Base-by-base conservation (phyloP, 768 basidiomycete genomes). In the Cyclocybe cylindracea region DNA sequence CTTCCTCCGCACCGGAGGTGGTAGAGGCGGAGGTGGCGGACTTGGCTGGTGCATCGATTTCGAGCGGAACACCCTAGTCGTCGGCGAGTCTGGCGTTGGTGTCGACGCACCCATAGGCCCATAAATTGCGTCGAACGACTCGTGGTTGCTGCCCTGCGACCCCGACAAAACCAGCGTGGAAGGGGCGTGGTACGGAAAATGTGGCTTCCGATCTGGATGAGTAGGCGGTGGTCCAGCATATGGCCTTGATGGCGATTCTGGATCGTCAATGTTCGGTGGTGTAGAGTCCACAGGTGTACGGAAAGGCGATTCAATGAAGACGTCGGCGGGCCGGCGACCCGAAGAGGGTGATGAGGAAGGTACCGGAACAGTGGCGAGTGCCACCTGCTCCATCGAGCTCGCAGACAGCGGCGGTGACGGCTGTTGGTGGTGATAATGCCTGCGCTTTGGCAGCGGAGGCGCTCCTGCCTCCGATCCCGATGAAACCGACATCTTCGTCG, bases 41-140 rank as follows among this genome's bases (percentile, higher is more conserved):
- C 71, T 67, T 1, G 71, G 67, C 51, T 80, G 75, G 60, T 83
- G 78, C 65, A 85, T 59, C 0, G 83, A 84, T 58, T 77, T 83
- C 35, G 81, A 82, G 9, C 85, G 75, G 43, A 73, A 72, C 6
- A 80, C 69, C 10, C 80, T 74, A 1, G 62, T 48, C 2, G 66
- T 66, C n/a, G 71, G 69, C 2, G 69, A 68, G 19, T 56, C 60
- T 10, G 55, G 42, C 3, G 56, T 54, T 3, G 38, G 44, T 10
- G 50, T 18, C 5, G 56, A 39, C 4, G 48, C 34, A 24, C 56
- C 37, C 11, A 48, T 55, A 4, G 49, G 38, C 0, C 60, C 60
- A 35, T 64, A 62, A 3, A 64, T 45, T 6, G 62, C 62, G 18
- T 65, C 61, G 35, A 66, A 69, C 5, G 62, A 54, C 34, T 56